Percentiles rank a stretch among this genome's conserved stretches.
Evolutionary conservation across 1,284 basidiomycete species (phyloP).

Genomic region (Ustilago tritici): DNA sequence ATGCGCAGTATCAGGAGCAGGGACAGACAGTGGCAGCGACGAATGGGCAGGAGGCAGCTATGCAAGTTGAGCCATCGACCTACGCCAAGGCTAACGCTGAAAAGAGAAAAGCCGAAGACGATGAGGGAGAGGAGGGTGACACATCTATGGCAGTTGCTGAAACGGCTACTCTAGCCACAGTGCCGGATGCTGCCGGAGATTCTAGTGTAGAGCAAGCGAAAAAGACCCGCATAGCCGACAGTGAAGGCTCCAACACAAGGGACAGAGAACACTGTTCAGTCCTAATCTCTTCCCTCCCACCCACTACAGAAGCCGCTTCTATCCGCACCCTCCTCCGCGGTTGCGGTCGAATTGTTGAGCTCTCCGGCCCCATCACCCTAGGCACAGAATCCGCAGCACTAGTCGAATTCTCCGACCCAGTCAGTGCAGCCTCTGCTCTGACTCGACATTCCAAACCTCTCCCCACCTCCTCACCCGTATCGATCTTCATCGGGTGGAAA

Average conservation of each 20-base stretch:
- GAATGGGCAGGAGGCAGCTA: constrained; percentile 18
- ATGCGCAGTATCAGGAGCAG: constrained; percentile 72
- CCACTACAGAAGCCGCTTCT: constrained; percentile 76
- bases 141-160: constrained; percentile 12
- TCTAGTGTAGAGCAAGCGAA: constrained; percentile 33
- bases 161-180: too few relatives aligned
- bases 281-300: constrained; percentile 81
- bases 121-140: constrained; percentile 5
- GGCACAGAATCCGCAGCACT: constrained; percentile 65
- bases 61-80: constrained; percentile 24
- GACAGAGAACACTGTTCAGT: constrained; percentile 96
- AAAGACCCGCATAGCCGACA: constrained; percentile 54
- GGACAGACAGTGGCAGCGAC: neutral
- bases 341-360: constrained; percentile 63
- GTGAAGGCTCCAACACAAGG: constrained; percentile 67
- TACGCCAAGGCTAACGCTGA: neutral
- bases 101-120: constrained; percentile 58
- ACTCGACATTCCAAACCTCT: constrained; percentile 93
- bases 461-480: constrained; percentile 72
- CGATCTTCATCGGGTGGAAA: constrained; percentile 89
- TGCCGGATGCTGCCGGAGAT: neutral
- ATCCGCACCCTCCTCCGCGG: constrained; percentile 84
- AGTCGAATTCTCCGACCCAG: constrained; percentile 69
- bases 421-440: constrained; percentile 79
- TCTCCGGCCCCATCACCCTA: constrained; percentile 52